phyloP scores from a whole-genome alignment of 2,329 filamentous ascomycete species.

The Trichoderma oligosporum region DNA sequence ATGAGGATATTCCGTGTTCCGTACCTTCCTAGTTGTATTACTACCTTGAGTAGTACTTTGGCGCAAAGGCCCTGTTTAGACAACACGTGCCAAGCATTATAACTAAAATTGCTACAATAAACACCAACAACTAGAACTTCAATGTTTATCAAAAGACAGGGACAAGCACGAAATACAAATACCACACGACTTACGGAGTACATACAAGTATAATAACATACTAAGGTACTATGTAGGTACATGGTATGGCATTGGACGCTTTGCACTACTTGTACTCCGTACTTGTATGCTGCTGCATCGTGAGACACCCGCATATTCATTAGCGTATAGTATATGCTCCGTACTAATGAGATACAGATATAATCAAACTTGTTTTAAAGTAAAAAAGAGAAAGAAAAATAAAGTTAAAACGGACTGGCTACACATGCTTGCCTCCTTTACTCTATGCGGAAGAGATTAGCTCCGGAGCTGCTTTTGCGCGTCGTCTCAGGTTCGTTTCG shows the following conservation, averaged over 20 bases:
- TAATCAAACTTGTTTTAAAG: too few species aligned
- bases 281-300: conserved; percentile 1
- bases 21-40: background rate
- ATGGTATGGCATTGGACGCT: background rate
- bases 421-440: background rate
- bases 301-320: conserved; percentile 4
- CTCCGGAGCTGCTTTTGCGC: conserved; percentile 13
- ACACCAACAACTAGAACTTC: background rate
- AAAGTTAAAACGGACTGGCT: conserved; percentile 12
- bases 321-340: too few species aligned
- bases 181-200: too few species aligned
- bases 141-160: too few species aligned
- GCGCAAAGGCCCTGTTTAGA: too few species aligned
- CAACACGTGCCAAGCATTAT: background rate
- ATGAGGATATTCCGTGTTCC: background rate
- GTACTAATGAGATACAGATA: too few species aligned
- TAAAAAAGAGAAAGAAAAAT: conserved; percentile 4
- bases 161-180: background rate
- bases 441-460: conserved; percentile 12
- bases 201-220: too few species aligned
- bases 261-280: too few species aligned
- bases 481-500: conserved; percentile 24
- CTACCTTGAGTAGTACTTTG: background rate
- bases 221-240: too few species aligned
- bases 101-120: background rate